Evolutionary conservation across 2,329 filamentous ascomycete genomes (phyloP), one percentile per base, ranked within the genome.

Genomic region (Cladosporium cucumerinum): DNA sequence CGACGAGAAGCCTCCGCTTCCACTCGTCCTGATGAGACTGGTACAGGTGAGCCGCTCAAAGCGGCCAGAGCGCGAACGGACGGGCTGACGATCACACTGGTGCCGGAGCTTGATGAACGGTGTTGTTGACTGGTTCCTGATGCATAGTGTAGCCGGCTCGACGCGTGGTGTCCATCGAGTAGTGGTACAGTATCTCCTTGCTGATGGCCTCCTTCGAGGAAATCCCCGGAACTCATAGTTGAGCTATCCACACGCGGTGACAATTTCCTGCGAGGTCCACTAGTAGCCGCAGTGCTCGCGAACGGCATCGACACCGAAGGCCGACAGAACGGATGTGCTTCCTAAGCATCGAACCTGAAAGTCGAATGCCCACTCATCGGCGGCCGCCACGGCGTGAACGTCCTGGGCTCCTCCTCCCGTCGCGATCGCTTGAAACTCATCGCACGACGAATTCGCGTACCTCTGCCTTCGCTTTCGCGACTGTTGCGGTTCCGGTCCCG

Each of bases 321-420:
- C 21, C 54, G 30, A 16, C n/a, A 67, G 51, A 75, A 71, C 2
- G 74, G 74, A 66, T 75, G 73, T 6, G 66, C 59, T 1, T 65
- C 61, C 25, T 72, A 48, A 5, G 65, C 58, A 8, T 57, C 69
- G 36, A 70, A 71, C 30, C 67, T 64, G 43, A 65, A 64, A 10
- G 71, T 72, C 3, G 54, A 61, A 61, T 76, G 72, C 21, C 72
- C 74, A 62, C 74, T 76, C 18, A 67, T 66, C 18, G 74, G 73
- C 43, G 74, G 73, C 49, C 73, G 67, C 74, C 74, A 76, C 14
- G 25, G 61, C 30, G 49, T 26, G 30, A 61, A 25, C 32, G 23
- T 21, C 11, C 30, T 26, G n/a, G 2, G 59, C 8, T 60, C 23
- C n/a, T 32, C 28, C 23, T 36, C 28, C 25, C 36, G 51, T 23